Percentiles rank a stretch among this genome's conserved stretches.
These are phyloP conservation scores for Thielaviopsis euricoi DNA, from an alignment of 2,329 filamentous ascomycete genomes.

Conservation along the genomic window DNA sequence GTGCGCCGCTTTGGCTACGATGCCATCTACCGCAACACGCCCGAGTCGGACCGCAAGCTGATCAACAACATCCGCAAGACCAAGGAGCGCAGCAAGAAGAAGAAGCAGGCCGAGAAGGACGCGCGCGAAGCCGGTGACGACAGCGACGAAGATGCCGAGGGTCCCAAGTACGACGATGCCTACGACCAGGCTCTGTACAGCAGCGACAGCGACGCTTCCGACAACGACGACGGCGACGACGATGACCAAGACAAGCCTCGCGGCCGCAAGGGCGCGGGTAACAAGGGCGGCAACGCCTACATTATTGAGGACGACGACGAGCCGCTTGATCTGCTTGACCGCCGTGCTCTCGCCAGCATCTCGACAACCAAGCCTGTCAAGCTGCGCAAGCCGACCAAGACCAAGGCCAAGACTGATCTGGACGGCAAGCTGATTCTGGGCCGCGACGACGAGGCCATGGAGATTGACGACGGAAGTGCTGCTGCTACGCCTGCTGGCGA, in stretches of 20 bases:
- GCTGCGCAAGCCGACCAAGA: slow-evolving; percentile 36
- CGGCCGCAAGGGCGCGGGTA: slow-evolving; percentile 19
- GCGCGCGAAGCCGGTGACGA: slow-evolving; percentile 20
- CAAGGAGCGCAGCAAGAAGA: slow-evolving; percentile 76
- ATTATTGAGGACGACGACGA: slow-evolving; percentile 92
- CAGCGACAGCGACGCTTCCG: slow-evolving; percentile 43
- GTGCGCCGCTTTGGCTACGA: slow-evolving; percentile 80
- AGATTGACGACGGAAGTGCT: slow-evolving; percentile 37
- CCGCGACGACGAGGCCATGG: slow-evolving; percentile 41
- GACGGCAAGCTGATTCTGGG: slow-evolving; percentile 72
- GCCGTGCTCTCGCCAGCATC: slow-evolving; percentile 78
- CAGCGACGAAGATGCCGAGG: slow-evolving; percentile 18
- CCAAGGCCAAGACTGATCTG: slow-evolving; percentile 52
- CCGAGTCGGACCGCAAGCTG: slow-evolving; percentile 75
- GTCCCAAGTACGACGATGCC: slow-evolving; percentile 67
- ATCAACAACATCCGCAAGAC: slow-evolving; percentile 92
- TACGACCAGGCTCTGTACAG: slow-evolving; percentile 95
- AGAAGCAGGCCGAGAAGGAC: slow-evolving; percentile 54
- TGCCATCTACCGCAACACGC: slow-evolving; percentile 61
- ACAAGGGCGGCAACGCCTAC: slow-evolving; percentile 55
- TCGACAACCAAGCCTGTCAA: slow-evolving; percentile 72
- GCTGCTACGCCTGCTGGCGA: slow-evolving; percentile 33
- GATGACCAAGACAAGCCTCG: slow-evolving; percentile 18
- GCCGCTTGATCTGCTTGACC: slow-evolving; percentile 82
- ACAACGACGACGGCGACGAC: slow-evolving; percentile 43